Evolutionary conservation across 768 basidiomycete species (phyloP).

Genomic region (Boletellus sp.): DNA sequence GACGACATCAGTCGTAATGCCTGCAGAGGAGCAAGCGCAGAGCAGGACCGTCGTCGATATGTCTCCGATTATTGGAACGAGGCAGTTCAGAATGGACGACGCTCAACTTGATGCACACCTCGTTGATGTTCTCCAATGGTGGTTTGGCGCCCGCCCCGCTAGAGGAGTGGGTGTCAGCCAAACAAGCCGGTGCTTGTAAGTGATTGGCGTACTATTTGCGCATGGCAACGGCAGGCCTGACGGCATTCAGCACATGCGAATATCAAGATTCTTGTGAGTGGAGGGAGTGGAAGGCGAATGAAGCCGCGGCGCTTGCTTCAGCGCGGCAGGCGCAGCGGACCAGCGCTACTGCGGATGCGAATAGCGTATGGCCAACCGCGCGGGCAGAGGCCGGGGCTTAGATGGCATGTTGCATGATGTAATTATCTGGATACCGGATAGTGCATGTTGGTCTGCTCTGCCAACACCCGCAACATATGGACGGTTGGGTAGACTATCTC

Average conservation of each 20-base stretch:
- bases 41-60: background rate
- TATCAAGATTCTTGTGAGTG: conserved; percentile 78
- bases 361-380: background rate
- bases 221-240: background rate
- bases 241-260: conserved; percentile 56
- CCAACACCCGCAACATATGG: conserved; percentile 22
- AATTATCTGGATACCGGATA: conserved; percentile 32
- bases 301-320: conserved; percentile 16
- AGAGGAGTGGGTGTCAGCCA: conserved; percentile 64
- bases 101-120: conserved; percentile 52
- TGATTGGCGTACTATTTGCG: conserved; percentile 10
- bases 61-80: conserved; percentile 60
- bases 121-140: conserved; percentile 60
- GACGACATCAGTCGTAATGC: background rate
- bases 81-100: conserved; percentile 54
- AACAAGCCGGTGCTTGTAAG: conserved; percentile 65
- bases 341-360: background rate
- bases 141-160: conserved; percentile 67
- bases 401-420: conserved; percentile 8
- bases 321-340: background rate
- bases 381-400: no score
- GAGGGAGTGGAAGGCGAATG: conserved; percentile 51
- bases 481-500: conserved; percentile 47
- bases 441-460: background rate
- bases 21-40: background rate